A percentile compares a stretch with the other conserved stretches of the same genome.
phyloP scores from a whole-genome alignment of 1,284 basidiomycete species.

The Baeospora myosura region DNA sequence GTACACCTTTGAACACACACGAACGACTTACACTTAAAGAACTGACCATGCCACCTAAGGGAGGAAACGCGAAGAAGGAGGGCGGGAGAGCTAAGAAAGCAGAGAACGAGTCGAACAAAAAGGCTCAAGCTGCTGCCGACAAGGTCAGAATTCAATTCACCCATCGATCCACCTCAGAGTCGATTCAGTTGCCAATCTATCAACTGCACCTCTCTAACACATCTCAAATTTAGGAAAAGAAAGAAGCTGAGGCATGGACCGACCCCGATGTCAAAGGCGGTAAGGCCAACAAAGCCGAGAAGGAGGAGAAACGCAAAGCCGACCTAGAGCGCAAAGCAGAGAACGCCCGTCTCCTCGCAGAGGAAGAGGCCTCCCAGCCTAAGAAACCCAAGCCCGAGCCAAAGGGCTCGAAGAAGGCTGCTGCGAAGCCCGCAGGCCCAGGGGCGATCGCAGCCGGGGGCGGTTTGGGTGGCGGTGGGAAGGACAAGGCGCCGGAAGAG shows the following conservation, averaged over 20 bases:
- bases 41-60: conserved; percentile 88
- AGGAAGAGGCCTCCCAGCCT: conserved; percentile 72
- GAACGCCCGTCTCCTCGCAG: conserved; percentile 69
- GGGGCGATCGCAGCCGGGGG: conserved; percentile 73
- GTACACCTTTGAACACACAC: no score
- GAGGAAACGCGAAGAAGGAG: conserved; percentile 87
- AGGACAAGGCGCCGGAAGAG: conserved; percentile 23
- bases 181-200: conserved; percentile 5
- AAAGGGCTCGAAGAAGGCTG: conserved; percentile 55
- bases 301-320: conserved; percentile 69
- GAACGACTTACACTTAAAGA: no score
- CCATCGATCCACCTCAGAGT: conserved; percentile 2
- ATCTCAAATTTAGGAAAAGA: conserved; percentile 46
- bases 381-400: conserved; percentile 60
- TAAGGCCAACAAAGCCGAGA: conserved; percentile 63
- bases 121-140: conserved; percentile 49
- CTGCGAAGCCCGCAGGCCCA: conserved; percentile 54
- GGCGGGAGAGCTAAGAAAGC: conserved; percentile 85
- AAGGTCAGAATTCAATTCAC: conserved; percentile 34
- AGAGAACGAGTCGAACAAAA: conserved; percentile 82
- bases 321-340: conserved; percentile 73
- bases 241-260: conserved; percentile 77
- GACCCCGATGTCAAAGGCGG: conserved; percentile 53
- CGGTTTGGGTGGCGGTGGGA: conserved; percentile 26
- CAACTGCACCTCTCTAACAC: conserved; percentile 3